These are phyloP conservation scores for Linnemannia exigua DNA, from an alignment of 192 early-diverging fungal species.

Conservation along the genomic window DNA sequence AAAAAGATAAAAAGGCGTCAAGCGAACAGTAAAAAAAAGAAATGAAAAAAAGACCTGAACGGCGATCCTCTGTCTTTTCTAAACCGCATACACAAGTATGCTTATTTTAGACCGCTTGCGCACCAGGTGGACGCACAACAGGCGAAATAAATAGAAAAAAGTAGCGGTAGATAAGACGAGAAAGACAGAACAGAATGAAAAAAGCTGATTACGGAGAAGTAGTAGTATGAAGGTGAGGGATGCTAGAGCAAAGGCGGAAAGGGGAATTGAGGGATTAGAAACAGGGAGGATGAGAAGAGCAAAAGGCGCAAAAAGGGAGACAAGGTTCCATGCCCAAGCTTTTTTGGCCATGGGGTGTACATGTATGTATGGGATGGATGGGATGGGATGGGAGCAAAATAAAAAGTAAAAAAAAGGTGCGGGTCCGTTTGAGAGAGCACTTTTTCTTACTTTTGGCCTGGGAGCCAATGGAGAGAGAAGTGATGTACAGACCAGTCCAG, in stretches of 20 bases:
- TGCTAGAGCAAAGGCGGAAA: neutral
- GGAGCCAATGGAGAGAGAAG: neutral
- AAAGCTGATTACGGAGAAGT: neutral
- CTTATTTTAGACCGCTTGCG: neutral
- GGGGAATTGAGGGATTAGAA: neutral
- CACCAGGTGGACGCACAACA: neutral
- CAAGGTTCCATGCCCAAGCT: slow-evolving; percentile 5
- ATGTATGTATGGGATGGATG: neutral
- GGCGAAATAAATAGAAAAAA: too few species aligned
- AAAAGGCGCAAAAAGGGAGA: neutral
- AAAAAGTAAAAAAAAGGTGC: neutral
- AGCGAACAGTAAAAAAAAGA: neutral
- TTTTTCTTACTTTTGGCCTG: neutral
- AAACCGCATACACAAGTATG: neutral
- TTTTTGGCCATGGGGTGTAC: neutral
- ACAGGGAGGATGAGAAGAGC: neutral
- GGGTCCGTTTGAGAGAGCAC: slow-evolving; percentile 4
- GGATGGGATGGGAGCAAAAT: slow-evolving; percentile 1
- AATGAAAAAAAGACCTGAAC: neutral
- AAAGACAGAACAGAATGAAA: neutral
- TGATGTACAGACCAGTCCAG: neutral
- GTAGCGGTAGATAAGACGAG: neutral
- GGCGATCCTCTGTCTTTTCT: neutral
- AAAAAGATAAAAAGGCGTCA: neutral
- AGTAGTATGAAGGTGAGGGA: neutral